Base-by-base conservation (phyloP, 2,329 filamentous ascomycete species). In the Chrysosporium queenslandicum region DNA sequence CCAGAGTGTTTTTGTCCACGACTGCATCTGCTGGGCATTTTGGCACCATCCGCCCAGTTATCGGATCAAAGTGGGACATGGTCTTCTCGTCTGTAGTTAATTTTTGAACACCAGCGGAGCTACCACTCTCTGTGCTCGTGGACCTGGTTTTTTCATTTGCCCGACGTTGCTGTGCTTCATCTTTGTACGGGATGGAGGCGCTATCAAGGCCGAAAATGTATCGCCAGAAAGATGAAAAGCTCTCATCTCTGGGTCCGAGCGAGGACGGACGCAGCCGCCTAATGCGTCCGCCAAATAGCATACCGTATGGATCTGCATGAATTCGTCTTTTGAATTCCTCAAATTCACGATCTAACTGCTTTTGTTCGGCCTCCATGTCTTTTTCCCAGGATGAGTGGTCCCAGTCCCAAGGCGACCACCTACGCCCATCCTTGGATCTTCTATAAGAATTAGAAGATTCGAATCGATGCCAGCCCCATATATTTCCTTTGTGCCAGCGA, bases 41-140 rank as follows among this genome's bases (percentile, higher is more conserved):
- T 2, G 61, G 65, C 6, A 66, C 59, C 65, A 72, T 73, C 20
- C 69, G 64, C 29, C 69, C 68, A 52, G 63, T 68, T 30, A 73
- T 68, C 7, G 70, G 70, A 37, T 73, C 71, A 55, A 71, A 72
- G 46, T 65, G 61, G 53, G 65, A 63, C 41, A 57, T 49, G 23
- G 54, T 53, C 23, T 53, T 45, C 11, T 37, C 46, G 21, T 21
- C 23, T 37, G 52, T 23, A 34, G 12, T 21, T n/a, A 39, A 16
- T 42, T 20, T 29, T 40, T 40, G 37, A 11, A 23, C 21, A 16
- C 18, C 14, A 4, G 4, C n/a, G 20, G 21, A 20, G 37, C 18
- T 21, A 21, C 12, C 5, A 2, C 4, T 5, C 6, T 40, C 11
- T 12, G 14, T 4, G n/a, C 23, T 40, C 16, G n/a, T 12, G n/a